These are phyloP conservation scores for Fusarium palustre DNA, from an alignment of 2,329 filamentous ascomycete species.

Conservation along the genomic window DNA sequence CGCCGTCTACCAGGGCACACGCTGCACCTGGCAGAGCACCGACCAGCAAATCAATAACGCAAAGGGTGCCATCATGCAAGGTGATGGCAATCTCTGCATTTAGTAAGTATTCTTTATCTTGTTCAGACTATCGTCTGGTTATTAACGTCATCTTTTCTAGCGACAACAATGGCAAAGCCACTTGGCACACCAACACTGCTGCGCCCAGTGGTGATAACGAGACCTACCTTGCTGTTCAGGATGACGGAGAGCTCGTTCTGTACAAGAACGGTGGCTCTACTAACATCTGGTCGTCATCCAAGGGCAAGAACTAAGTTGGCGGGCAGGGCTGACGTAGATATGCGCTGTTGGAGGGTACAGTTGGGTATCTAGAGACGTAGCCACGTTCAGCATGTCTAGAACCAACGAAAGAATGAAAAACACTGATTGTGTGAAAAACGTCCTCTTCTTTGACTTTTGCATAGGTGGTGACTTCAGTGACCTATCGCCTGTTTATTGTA, in stretches of 20 bases:
- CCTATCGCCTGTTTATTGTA: no score
- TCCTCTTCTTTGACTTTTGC: no score
- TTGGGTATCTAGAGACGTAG: no score
- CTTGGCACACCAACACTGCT: constrained; percentile 24
- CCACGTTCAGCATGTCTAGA: no score
- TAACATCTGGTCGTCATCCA: constrained; percentile 14
- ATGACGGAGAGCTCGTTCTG: constrained; percentile 14
- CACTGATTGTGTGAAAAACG: no score
- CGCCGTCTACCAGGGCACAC: constrained; percentile 6
- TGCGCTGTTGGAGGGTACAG: background rate
- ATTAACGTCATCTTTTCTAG: background rate
- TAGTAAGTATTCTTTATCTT: background rate
- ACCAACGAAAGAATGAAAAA: no score
- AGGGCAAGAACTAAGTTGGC: constrained; percentile 3
- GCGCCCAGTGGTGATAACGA: background rate
- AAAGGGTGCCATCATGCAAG: constrained; percentile 16
- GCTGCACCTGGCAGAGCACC: constrained; percentile 17
- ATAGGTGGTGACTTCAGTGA: no score
- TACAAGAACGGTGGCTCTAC: background rate
- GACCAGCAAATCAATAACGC: constrained; percentile 1
- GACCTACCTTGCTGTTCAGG: constrained; percentile 15
- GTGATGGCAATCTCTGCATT: constrained; percentile 4
- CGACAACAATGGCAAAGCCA: constrained; percentile 18
- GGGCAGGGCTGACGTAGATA: background rate
- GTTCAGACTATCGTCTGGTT: background rate